A percentile compares a stretch with the other conserved stretches of the same genome.
These are phyloP conservation scores for Meyerozyma athensensis DNA, from an alignment of 1,139 yeast species.

Conservation along the genomic window DNA sequence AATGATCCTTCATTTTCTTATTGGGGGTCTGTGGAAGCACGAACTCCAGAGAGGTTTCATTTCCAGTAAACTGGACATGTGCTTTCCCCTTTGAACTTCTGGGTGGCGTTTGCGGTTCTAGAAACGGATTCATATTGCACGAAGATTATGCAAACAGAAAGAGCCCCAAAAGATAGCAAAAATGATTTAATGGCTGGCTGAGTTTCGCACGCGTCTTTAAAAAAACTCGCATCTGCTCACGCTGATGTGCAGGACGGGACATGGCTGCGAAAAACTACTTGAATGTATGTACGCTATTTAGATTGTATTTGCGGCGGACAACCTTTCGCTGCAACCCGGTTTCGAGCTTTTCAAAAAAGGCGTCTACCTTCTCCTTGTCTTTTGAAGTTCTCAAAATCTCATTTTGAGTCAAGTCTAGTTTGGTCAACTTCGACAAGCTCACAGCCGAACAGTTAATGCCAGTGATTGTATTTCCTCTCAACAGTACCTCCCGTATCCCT, in stretches of 20 bases:
- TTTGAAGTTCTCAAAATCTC: constrained; percentile 13
- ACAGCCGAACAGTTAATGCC: not conserved
- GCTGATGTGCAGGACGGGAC: not conserved
- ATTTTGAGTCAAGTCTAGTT: constrained; percentile 20
- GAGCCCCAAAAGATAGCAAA: not conserved
- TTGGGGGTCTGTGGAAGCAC: constrained; percentile 1
- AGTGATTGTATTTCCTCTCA: not conserved
- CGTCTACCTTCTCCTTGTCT: constrained; percentile 9
- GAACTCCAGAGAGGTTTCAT: not conserved
- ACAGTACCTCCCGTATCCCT: not conserved
- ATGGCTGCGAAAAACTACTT: constrained; percentile 4
- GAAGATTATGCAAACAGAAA: not conserved
- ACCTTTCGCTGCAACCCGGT: constrained; percentile 19
- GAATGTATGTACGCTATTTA: constrained; percentile 24
- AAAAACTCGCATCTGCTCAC: not conserved
- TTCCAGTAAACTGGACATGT: not conserved
- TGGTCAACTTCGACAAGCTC: constrained; percentile 9
- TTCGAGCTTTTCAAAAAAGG: constrained; percentile 24
- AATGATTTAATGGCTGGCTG: constrained; percentile 2
- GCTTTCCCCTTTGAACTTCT: not conserved
- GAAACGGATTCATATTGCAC: constrained; percentile 3
- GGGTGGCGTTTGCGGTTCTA: constrained; percentile 3
- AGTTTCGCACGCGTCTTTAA: constrained; percentile 3
- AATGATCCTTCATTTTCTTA: not conserved
- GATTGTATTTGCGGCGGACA: constrained; percentile 19